These are phyloP conservation scores for Pseudozyma sp. DNA, from an alignment of 1,284 basidiomycete species.

Conservation along the genomic window DNA sequence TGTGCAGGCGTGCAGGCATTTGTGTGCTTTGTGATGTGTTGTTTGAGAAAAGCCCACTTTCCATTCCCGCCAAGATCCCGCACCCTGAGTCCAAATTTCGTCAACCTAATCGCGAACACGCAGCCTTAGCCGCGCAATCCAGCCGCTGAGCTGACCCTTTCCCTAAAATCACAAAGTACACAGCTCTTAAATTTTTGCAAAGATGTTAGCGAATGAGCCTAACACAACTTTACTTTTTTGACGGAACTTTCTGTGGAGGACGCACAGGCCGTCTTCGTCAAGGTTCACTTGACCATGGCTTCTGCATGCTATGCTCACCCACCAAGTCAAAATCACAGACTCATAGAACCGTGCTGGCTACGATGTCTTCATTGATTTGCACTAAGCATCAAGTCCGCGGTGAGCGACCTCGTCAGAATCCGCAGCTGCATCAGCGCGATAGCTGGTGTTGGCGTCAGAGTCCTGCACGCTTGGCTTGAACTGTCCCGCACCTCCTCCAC, in stretches of 20 bases:
- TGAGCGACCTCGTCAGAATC: conserved; percentile 26
- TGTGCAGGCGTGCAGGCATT: too few relatives aligned
- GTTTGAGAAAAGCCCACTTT: too few relatives aligned
- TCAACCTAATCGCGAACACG: too few relatives aligned
- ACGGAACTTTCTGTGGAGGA: background rate
- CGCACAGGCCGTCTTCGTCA: conserved; percentile 8
- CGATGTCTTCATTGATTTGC: background rate
- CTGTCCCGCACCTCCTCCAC: conserved; percentile 23
- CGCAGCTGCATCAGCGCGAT: conserved; percentile 21
- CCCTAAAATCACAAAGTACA: too few relatives aligned
- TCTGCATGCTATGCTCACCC: too few relatives aligned
- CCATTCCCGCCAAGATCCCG: too few relatives aligned
- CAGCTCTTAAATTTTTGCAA: background rate
- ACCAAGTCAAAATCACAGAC: too few relatives aligned
- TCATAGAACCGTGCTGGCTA: background rate
- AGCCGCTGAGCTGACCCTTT: too few relatives aligned
- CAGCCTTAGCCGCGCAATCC: too few relatives aligned
- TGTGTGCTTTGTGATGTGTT: background rate
- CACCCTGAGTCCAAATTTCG: too few relatives aligned
- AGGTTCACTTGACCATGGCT: background rate
- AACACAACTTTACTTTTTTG: background rate
- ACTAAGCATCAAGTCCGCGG: conserved; percentile 21
- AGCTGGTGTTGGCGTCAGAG: conserved; percentile 27
- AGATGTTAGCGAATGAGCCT: background rate
- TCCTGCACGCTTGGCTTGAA: conserved; percentile 43